Base-by-base conservation (phyloP, 2,329 filamentous ascomycete genomes). In the Phialemoniopsis sp. region DNA sequence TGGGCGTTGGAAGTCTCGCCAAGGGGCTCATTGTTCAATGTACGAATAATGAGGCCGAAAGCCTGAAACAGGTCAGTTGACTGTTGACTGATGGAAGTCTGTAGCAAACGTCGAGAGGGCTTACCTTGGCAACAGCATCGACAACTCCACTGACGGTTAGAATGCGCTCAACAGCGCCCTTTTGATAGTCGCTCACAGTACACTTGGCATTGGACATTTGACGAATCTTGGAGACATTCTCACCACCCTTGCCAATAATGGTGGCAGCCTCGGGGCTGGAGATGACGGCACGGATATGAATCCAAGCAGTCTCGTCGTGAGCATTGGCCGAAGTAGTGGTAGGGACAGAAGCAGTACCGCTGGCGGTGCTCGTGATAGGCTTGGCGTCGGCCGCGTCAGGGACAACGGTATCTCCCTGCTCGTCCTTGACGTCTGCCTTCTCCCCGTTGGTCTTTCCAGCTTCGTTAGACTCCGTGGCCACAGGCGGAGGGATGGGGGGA, bases 121-220 rank as follows among this genome's bases (percentile, higher is more conserved):
- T 54, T 72, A 91, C 89, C 81, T 98, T 98, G 52, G 93, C 93
- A 49, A 90, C 90, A 52, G 91, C 91, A 68, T 98, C 93, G 51
- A 97, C 91, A 50, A 89, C 85, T 26, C 93, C 93, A 64, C 91
- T 97, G 45, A 98, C 93, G 26, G 93, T 98, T 56, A 98, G 75
- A 57, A 98, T 96, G 60, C 93, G 88, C 72, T 98, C 93, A 28
- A 97, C 90, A 40, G 93, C 93, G 50, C 93, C 93, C 58, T 95
- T 89, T 53, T 94, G 87, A 58, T 97, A 98, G 67, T 98, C 93
- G 69, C 90, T 96, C 53, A 98, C 93, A 35, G 93, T 98, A 72
- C 93, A 98, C 70, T 97, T 97, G 50, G 93, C 93, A 54, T 89
- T 90, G 38, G 93, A 96, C 68, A 95, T 76, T 61, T 88, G 89